Evolutionary conservation across 2,329 filamentous ascomycete genomes (phyloP), one percentile per base, ranked within the genome.

Genomic region (Rhynchosporium secalis): DNA sequence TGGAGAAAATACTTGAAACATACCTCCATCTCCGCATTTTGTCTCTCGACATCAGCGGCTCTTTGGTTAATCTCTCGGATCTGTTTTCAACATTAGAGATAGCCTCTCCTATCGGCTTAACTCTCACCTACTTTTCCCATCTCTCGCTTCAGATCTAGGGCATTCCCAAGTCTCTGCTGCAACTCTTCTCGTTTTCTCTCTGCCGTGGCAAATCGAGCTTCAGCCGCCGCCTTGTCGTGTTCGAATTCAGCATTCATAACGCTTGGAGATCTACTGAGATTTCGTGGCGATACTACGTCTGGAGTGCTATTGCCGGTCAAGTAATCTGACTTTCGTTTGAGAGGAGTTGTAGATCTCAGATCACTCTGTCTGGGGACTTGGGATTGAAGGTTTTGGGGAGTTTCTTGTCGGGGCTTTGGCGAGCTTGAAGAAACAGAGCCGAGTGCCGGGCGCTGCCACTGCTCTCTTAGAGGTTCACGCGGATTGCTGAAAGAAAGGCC

Each of bases 1-100:
- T 41, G 4, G 4, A 26, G 5, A 3, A 15, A 7, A 12, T 4
- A 9, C 4, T 28, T 43, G 10, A 41, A 13, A 33, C 36, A 40
- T 57, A 65, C 66, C 47, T 66, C 57, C 10, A 64, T 55, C 28
- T 52, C 64, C 4, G 48, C 58, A 58, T 62, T 64, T 38, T 59
- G 55, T 31, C 54, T 31, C 38, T 67, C n/a, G 28, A 48, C 55
- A 9, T 60, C 36, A 38, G 12, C 56, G 2, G 56, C 56, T 15
- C 4, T 13, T 28, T 47, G 6, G 12, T 54, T 31, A 48, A 60
- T 12, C 4, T 60, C 40, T 6, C 28, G 58, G 47, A 60, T 15
- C 58, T 60, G n/a, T 31, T 12, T 36, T 20, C 5, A 51, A 38
- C 3, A 9, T 45, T 31, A 52, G 36, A 4, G 20, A 3, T 31